phyloP scores from a whole-genome alignment of 1,284 basidiomycete species.

The Melampsora americana region DNA sequence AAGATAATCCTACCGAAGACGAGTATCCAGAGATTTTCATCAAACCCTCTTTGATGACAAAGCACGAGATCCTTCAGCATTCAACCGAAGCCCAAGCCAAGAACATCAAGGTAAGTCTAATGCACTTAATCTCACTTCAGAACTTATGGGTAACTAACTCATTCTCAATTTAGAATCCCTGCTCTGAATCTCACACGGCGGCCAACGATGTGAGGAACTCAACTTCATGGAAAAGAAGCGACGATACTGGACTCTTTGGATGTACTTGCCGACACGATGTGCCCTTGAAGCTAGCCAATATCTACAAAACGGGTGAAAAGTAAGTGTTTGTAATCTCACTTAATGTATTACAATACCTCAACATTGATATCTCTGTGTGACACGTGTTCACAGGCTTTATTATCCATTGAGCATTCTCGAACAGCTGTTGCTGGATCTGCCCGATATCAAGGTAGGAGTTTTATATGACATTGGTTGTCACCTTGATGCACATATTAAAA shows the following conservation, averaged over 20 bases:
- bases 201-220: too few relatives aligned
- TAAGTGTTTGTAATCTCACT: background rate
- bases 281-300: constrained; percentile 5
- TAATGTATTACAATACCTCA: background rate
- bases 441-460: too few relatives aligned
- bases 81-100: background rate
- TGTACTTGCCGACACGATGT: constrained; percentile 10
- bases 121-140: background rate
- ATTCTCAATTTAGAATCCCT: background rate
- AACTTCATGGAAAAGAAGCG: too few relatives aligned
- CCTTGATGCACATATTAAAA: constrained; percentile 9
- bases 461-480: too few relatives aligned
- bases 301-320: constrained; percentile 12
- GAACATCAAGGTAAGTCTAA: background rate
- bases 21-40: constrained; percentile 15
- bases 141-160: background rate
- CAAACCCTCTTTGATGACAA: background rate
- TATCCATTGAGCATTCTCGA: too few relatives aligned
- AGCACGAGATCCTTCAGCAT: background rate
- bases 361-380: background rate
- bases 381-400: background rate
- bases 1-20: too few relatives aligned
- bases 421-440: too few relatives aligned
- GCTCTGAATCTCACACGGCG: constrained; percentile 10
- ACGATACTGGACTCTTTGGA: too few relatives aligned